A percentile compares a stretch with the other conserved stretches of the same genome.
These are phyloP conservation scores for Alternaria consortialis DNA, from an alignment of 2,329 filamentous ascomycete genomes.

Conservation along the genomic window DNA sequence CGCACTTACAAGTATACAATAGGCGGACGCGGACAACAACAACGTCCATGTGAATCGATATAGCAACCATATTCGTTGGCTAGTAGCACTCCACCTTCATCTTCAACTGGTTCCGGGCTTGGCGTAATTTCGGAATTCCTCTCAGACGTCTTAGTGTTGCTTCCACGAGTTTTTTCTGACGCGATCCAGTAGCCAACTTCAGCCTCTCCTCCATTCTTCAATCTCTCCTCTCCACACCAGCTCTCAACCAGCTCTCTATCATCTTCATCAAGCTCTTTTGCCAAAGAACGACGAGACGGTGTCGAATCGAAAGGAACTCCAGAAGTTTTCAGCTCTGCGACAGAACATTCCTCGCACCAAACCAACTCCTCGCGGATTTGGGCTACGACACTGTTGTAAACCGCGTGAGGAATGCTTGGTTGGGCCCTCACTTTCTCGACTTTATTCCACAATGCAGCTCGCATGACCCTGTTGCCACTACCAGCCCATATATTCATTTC, in stretches of 20 bases:
- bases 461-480: background rate
- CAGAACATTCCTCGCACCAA: background rate
- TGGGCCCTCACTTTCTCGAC: background rate
- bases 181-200: background rate
- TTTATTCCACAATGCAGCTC: background rate
- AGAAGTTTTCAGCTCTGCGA: background rate
- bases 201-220: background rate
- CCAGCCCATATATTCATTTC: background rate
- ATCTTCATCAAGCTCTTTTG: background rate
- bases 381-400: background rate
- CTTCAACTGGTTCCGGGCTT: background rate
- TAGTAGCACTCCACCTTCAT: background rate
- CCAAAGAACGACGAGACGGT: background rate
- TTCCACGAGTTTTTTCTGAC: background rate
- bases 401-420: background rate
- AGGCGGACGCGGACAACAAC: background rate
- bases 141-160: background rate
- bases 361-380: background rate
- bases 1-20: background rate
- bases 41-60: background rate
- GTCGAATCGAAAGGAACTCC: background rate
- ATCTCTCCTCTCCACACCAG: background rate
- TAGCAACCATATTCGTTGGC: background rate
- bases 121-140: background rate
- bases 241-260: background rate